Conservation (phyloP, 257 asterid species). For the Primulina tabacum region DNA sequence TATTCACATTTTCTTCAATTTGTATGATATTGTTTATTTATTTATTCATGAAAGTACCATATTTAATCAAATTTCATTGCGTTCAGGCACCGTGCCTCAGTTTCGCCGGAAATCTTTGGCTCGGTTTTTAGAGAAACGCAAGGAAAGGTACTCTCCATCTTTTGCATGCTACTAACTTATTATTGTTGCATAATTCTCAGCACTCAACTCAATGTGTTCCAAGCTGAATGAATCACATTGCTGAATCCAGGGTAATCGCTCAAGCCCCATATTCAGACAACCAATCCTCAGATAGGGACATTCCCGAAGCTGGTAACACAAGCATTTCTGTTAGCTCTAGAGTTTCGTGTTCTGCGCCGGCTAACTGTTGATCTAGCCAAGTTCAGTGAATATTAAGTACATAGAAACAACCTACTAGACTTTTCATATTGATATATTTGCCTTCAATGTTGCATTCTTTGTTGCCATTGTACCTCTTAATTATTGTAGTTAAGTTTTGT, state of each 20-base stretch:
- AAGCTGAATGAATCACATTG: conserved; percentile 4
- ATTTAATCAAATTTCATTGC: background rate
- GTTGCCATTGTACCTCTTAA: background rate
- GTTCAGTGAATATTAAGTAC: conserved; percentile 1
- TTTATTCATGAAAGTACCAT: background rate
- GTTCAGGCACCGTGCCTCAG: conserved; percentile 76
- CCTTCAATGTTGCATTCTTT: background rate
- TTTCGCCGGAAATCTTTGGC: conserved; percentile 83
- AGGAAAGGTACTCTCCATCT: conserved; percentile 60
- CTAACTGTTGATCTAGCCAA: conserved; percentile 28
- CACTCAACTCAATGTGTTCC: background rate
- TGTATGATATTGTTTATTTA: background rate
- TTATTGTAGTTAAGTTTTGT: background rate
- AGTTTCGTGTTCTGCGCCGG: conserved; percentile 43
- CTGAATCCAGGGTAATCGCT: conserved; percentile 44
- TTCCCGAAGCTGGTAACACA: conserved; percentile 35
- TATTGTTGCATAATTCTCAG: background rate
- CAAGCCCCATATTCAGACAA: conserved; percentile 46
- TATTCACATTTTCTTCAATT: background rate
- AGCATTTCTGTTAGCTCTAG: conserved; percentile 47
- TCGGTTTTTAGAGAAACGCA: conserved; percentile 91
- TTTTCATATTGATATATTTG: background rate
- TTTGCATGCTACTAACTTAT: background rate
- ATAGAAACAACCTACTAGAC: background rate
- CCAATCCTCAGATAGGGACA: too few species aligned